Evolutionary conservation across 768 basidiomycete genomes (phyloP).

Genomic region (Pisolithus marmoratus): DNA sequence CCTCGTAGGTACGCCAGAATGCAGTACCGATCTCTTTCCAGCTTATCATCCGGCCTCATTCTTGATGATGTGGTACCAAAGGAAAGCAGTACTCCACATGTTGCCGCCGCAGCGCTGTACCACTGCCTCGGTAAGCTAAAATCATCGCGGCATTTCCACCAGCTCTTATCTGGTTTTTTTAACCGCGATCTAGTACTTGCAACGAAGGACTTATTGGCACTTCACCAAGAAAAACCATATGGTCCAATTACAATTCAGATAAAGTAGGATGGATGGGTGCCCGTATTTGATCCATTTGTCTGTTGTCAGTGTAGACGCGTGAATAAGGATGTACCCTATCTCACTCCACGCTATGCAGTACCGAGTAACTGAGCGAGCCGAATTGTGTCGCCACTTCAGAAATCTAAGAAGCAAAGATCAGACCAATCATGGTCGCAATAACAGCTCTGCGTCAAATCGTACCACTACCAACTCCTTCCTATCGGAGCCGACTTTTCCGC

Average conservation of each 20-base stretch:
- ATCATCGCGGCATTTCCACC: background rate
- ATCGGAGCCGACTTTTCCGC: background rate
- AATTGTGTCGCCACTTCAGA: no score
- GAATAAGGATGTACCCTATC: no score
- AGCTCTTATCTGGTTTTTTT: background rate
- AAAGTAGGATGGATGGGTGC: conserved; percentile 16
- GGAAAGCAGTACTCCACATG: conserved; percentile 62
- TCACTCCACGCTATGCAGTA: no score
- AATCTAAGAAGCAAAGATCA: no score
- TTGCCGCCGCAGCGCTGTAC: conserved; percentile 79
- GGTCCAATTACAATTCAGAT: conserved; percentile 43
- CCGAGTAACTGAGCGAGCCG: no score
- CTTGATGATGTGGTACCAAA: conserved; percentile 67
- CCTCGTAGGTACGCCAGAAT: conserved; percentile 65
- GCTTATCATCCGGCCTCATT: conserved; percentile 38
- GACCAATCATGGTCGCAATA: no score
- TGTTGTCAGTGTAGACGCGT: no score
- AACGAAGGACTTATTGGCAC: conserved; percentile 63
- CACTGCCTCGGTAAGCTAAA: conserved; percentile 67
- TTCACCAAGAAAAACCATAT: conserved; percentile 60
- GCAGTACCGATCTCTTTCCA: conserved; percentile 59
- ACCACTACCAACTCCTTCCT: background rate
- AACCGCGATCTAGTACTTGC: conserved; percentile 54
- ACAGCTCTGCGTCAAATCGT: no score
- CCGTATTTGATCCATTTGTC: no score